A percentile compares a stretch with the other conserved stretches of the same genome.
Evolutionary conservation across 768 basidiomycete species (phyloP).

Genomic region (Termitomyces sp.): DNA sequence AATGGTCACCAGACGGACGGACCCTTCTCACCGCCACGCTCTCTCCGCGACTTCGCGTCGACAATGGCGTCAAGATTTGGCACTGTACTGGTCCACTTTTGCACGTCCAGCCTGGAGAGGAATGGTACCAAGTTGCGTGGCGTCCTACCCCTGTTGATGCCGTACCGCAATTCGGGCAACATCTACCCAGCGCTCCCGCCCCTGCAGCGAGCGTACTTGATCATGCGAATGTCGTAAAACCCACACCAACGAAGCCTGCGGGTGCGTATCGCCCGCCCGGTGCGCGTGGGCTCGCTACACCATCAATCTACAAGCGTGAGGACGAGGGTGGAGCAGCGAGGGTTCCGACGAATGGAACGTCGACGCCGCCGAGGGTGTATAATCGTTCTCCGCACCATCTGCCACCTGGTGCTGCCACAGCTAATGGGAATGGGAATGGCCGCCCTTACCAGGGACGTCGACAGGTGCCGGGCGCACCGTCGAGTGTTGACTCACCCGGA

Average conservation of each 20-base stretch:
- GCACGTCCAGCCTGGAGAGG: conserved; percentile 77
- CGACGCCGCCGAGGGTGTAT: conserved; percentile 60
- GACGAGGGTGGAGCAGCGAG: conserved; percentile 76
- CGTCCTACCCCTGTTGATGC: conserved; percentile 65
- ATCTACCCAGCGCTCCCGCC: conserved; percentile 63
- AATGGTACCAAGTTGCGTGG: conserved; percentile 89
- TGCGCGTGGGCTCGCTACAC: conserved; percentile 84
- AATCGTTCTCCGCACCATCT: conserved; percentile 46
- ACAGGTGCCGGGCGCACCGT: conserved; percentile 73
- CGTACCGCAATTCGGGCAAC: conserved; percentile 60
- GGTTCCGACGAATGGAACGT: conserved; percentile 39
- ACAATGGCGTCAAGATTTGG: conserved; percentile 97
- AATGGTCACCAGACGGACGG: conserved; percentile 93
- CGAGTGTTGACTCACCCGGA: conserved; percentile 32
- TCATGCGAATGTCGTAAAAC: conserved; percentile 46
- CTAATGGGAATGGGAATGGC: conserved; percentile 10
- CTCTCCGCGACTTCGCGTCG: conserved; percentile 92
- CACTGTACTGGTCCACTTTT: conserved; percentile 87
- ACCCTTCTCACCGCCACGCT: conserved; percentile 93
- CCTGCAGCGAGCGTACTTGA: conserved; percentile 54
- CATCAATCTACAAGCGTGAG: conserved; percentile 85
- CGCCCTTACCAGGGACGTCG: conserved; percentile 30
- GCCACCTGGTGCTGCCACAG: conserved; percentile 37
- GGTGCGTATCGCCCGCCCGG: conserved; percentile 53
- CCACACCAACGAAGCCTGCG: conserved; percentile 37